phyloP scores from a whole-genome alignment of 2,329 filamentous ascomycete genomes.

The Penicillium palitans region DNA sequence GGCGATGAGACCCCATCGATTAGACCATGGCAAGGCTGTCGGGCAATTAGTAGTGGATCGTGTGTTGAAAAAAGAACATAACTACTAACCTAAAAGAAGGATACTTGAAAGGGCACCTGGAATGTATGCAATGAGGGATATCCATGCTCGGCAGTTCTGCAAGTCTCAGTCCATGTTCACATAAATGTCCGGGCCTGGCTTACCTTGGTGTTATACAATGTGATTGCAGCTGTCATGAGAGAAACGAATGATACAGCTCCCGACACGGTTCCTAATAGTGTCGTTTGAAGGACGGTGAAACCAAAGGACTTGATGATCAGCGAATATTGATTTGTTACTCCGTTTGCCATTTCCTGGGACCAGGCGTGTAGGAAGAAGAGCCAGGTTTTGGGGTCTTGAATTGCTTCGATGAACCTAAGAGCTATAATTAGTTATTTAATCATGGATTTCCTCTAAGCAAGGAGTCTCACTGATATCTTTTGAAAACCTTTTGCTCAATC shows the following conservation, averaged over 20 bases:
- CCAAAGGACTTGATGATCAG: slow-evolving; percentile 50
- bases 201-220: slow-evolving; percentile 33
- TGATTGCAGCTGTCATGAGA: slow-evolving; percentile 30
- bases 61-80: neutral
- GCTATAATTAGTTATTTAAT: neutral
- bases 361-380: slow-evolving; percentile 39
- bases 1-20: slow-evolving; percentile 38
- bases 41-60: neutral
- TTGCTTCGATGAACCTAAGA: slow-evolving; percentile 32
- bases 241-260: slow-evolving; percentile 30
- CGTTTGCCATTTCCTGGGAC: slow-evolving; percentile 38
- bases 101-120: slow-evolving; percentile 41
- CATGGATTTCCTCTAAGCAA: neutral
- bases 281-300: slow-evolving; percentile 36
- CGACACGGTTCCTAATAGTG: slow-evolving; percentile 26
- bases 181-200: neutral
- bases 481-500: slow-evolving; percentile 40
- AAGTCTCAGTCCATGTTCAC: neutral
- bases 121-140: slow-evolving; percentile 37
- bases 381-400: slow-evolving; percentile 38
- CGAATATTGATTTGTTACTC: slow-evolving; percentile 46
- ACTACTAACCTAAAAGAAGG: slow-evolving; percentile 29
- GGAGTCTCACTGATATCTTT: slow-evolving; percentile 26
- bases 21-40: slow-evolving; percentile 37
- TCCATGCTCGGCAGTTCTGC: slow-evolving; percentile 16